Evolutionary conservation across 2,329 filamentous ascomycete genomes (phyloP).

Genomic region (Fusarium sp.): DNA sequence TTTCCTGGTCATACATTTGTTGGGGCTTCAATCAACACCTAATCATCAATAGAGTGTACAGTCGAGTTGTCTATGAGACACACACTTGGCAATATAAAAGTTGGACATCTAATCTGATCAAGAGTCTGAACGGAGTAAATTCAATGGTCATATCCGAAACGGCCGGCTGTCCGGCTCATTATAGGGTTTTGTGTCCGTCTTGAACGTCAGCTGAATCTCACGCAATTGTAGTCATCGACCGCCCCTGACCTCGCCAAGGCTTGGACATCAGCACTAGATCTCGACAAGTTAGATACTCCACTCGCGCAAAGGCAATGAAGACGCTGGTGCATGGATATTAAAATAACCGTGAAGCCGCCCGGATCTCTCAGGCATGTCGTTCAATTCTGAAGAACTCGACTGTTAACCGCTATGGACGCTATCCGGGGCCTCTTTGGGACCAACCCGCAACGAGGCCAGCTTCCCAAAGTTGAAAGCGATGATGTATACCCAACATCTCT

Average conservation of each 20-base stretch:
- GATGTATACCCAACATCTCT: constrained; percentile 6
- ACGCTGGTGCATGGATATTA: neutral
- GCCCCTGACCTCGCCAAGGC: neutral
- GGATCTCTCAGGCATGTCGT: neutral
- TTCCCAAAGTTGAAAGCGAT: neutral
- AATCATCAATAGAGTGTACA: neutral
- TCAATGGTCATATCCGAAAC: neutral
- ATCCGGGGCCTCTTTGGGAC: neutral
- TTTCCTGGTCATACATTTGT: neutral
- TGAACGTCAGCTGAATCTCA: neutral
- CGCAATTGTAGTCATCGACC: neutral
- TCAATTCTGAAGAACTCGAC: neutral
- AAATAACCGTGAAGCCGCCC: neutral
- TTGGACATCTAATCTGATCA: neutral
- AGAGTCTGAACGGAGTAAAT: neutral
- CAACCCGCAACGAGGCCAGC: neutral
- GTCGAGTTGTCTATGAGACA: neutral
- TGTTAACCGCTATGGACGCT: neutral
- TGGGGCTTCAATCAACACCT: neutral
- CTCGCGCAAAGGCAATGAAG: neutral
- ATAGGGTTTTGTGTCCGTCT: neutral
- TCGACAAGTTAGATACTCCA: neutral
- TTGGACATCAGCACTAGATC: neutral
- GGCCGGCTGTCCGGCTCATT: neutral
- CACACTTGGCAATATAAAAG: neutral